Conservation (phyloP, 1,284 basidiomycete species). For the Athelia sp. region DNA sequence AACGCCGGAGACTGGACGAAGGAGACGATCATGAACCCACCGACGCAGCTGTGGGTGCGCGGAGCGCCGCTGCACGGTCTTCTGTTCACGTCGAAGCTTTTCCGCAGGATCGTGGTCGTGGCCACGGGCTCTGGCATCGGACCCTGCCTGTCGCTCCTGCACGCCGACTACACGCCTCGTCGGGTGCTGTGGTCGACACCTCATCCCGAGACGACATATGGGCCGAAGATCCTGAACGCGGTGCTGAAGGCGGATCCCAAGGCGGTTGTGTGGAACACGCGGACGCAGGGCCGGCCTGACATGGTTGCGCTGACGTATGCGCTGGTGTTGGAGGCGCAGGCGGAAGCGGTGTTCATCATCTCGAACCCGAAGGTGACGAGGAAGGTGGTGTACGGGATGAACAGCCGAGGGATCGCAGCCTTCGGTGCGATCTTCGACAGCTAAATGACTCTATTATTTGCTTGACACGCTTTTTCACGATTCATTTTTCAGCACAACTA, state of each 20-base stretch:
- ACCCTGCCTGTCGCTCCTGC: constrained; percentile 50
- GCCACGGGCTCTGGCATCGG: constrained; percentile 61
- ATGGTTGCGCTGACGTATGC: constrained; percentile 57
- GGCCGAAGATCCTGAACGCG: constrained; percentile 51
- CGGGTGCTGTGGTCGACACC: constrained; percentile 57
- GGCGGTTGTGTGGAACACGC: constrained; percentile 59
- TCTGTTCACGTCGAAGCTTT: constrained; percentile 51
- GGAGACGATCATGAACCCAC: constrained; percentile 46
- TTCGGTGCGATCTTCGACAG: too few species aligned
- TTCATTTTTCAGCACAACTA: not conserved
- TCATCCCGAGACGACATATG: constrained; percentile 55
- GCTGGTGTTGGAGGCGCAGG: constrained; percentile 53
- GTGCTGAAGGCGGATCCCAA: constrained; percentile 47
- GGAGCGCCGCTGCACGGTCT: constrained; percentile 58
- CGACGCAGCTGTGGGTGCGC: constrained; percentile 50
- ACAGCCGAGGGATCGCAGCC: constrained; percentile 50
- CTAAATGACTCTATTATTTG: not conserved
- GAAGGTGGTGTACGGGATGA: constrained; percentile 58
- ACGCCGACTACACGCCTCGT: constrained; percentile 47
- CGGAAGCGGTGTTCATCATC: constrained; percentile 57
- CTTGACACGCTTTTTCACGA: not conserved
- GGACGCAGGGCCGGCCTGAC: constrained; percentile 54
- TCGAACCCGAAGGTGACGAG: constrained; percentile 58
- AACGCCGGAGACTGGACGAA: constrained; percentile 59
- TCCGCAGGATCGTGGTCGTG: constrained; percentile 54